phyloP scores from a whole-genome alignment of 2,329 filamentous ascomycete genomes.

The Aspergillus sp. region DNA sequence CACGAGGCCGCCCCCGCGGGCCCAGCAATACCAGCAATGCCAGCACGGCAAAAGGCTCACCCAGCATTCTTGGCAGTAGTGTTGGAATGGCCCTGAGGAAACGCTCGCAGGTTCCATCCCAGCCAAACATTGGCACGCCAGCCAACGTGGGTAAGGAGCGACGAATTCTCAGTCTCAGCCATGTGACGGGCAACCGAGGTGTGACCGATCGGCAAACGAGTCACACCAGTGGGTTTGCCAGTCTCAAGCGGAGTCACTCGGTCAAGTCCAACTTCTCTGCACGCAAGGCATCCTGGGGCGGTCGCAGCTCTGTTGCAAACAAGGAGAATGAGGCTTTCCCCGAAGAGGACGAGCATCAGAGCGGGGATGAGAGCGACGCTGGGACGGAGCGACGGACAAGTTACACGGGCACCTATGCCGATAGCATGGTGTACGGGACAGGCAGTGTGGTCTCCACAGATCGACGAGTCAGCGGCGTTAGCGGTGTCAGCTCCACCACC shows the following conservation, averaged over 20 bases:
- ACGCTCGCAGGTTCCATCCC: slow-evolving; percentile 47
- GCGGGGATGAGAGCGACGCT: slow-evolving; percentile 49
- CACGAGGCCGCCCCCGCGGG: slow-evolving; percentile 41
- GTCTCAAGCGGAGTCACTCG: slow-evolving; percentile 74
- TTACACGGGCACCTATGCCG: slow-evolving; percentile 41
- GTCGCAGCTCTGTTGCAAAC: slow-evolving; percentile 43
- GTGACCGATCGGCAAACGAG: slow-evolving; percentile 31
- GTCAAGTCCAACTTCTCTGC: slow-evolving; percentile 62
- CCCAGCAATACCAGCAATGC: slow-evolving; percentile 33
- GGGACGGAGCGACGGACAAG: slow-evolving; percentile 45
- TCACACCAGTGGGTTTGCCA: slow-evolving; percentile 46
- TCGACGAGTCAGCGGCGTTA: slow-evolving; percentile 31
- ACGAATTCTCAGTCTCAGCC: slow-evolving; percentile 84
- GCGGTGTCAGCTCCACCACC: slow-evolving; percentile 38
- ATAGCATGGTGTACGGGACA: slow-evolving; percentile 40
- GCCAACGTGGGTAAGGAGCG: slow-evolving; percentile 57
- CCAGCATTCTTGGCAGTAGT: slow-evolving; percentile 38
- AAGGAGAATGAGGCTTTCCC: slow-evolving; percentile 63
- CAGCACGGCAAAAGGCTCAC: slow-evolving; percentile 32
- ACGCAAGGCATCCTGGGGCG: slow-evolving; percentile 70
- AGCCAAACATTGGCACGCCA: slow-evolving; percentile 43
- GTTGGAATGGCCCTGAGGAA: slow-evolving; percentile 50
- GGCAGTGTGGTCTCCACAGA: slow-evolving; percentile 40
- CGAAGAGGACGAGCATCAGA: slow-evolving; percentile 59
- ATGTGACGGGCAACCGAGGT: slow-evolving; percentile 72